Percentiles rank a stretch among this genome's conserved stretches.
Evolutionary conservation across 345 rosid species (phyloP).

Genomic region (Hibiscus trionum): DNA sequence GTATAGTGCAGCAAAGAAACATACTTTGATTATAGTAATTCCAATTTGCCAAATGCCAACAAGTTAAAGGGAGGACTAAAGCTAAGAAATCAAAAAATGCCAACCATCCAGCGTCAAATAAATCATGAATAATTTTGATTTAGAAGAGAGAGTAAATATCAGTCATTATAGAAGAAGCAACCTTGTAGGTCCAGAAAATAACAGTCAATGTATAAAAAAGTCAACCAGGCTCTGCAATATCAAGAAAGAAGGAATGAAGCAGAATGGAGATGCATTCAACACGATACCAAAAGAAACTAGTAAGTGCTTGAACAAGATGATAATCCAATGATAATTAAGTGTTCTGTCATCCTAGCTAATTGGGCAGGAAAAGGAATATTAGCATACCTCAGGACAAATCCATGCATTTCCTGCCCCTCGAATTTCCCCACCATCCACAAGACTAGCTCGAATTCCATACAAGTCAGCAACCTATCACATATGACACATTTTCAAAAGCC

Average conservation of each 20-base stretch:
- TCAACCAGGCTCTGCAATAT: constrained; percentile 7
- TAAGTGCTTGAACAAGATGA: neutral
- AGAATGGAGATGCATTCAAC: neutral
- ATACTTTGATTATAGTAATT: constrained; percentile 2
- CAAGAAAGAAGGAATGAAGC: neutral
- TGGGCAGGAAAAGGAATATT: neutral
- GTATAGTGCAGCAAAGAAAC: neutral
- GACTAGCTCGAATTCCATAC: constrained; percentile 97
- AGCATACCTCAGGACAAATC: constrained; percentile 87
- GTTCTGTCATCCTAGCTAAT: neutral
- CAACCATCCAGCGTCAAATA: neutral
- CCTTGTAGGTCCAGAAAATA: neutral
- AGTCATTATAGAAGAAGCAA: constrained; percentile 2
- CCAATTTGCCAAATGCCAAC: constrained; percentile 2
- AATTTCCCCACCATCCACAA: constrained; percentile 99
- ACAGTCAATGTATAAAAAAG: constrained; percentile 8
- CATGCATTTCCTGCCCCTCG: constrained; percentile 99
- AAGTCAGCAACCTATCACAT: constrained; percentile 78
- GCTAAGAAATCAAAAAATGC: constrained; percentile 8
- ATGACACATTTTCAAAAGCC: neutral
- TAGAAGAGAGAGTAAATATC: constrained; percentile 7
- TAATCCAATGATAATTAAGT: neutral
- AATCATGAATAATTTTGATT: neutral
- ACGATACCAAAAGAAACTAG: neutral
- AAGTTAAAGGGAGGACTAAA: constrained; percentile 7